Evolutionary conservation across 176 grass and related monocot species (phyloP).

Genomic region (Oryza glaberrima): DNA sequence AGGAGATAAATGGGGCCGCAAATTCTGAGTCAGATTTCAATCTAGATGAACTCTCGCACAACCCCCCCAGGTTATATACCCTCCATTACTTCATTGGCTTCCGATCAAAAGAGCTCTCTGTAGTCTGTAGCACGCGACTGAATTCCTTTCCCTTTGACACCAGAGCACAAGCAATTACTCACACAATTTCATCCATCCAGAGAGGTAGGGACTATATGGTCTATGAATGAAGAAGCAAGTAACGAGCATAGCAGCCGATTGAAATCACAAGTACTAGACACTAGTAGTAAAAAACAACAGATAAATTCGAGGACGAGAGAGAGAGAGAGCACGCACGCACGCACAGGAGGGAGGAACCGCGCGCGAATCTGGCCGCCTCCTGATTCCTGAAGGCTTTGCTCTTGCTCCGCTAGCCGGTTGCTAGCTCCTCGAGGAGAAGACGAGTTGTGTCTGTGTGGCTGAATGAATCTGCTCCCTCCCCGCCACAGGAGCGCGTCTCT

Average conservation of each 20-base stretch:
- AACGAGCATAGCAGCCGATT: neutral
- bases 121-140: neutral
- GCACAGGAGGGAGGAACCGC: neutral
- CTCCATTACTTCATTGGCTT: too few species aligned
- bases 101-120: neutral
- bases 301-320: neutral
- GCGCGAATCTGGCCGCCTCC: neutral
- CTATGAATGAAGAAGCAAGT: neutral
- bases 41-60: neutral
- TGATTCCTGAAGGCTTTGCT: too few species aligned
- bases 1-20: neutral
- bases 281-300: too few species aligned
- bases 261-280: neutral
- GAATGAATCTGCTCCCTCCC: neutral
- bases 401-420: too few species aligned
- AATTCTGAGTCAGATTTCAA: neutral
- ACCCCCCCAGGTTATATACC: neutral
- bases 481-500: neutral
- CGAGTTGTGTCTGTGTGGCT: neutral
- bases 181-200: neutral
- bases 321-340: neutral
- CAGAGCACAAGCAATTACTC: neutral
- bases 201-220: neutral
- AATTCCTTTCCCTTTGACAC: neutral
- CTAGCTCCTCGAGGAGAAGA: neutral